A percentile compares a stretch with the other conserved stretches of the same genome.
These are phyloP conservation scores for Bryopsis sp. DNA, from an alignment of 139 green algal species.

Conservation along the genomic window DNA sequence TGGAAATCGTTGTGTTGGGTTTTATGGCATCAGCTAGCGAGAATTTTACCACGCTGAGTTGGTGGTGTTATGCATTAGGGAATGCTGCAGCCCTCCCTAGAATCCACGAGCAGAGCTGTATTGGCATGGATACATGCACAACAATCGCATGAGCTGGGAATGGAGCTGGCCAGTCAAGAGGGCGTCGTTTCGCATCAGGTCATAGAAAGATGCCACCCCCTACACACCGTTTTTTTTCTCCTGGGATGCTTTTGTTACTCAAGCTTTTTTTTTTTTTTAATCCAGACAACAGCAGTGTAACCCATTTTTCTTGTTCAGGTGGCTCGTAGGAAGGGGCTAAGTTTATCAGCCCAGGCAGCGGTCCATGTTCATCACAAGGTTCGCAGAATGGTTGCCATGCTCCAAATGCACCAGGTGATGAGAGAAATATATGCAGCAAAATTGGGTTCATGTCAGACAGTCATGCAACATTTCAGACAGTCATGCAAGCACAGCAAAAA, in stretches of 20 bases:
- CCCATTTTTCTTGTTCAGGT: too few relatives aligned
- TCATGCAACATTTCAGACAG: too few relatives aligned
- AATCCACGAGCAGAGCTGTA: conserved; percentile 29
- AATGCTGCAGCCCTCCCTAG: not conserved
- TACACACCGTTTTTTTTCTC: too few relatives aligned
- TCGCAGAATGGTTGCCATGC: conserved; percentile 47
- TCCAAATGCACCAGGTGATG: conserved; percentile 49
- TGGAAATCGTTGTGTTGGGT: too few relatives aligned
- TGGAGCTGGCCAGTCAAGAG: not conserved
- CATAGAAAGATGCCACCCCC: too few relatives aligned
- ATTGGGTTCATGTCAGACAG: too few relatives aligned
- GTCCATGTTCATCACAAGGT: conserved; percentile 40
- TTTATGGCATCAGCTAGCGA: not conserved
- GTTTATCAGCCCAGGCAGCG: conserved; percentile 36
- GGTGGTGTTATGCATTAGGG: not conserved
- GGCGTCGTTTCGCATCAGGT: not conserved
- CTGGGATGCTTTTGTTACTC: too few relatives aligned
- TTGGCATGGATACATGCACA: conserved; percentile 41
- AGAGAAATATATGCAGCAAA: too few relatives aligned
- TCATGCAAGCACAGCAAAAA: too few relatives aligned
- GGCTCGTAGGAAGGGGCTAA: too few relatives aligned
- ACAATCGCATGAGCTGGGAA: conserved; percentile 13
- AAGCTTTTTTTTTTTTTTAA: too few relatives aligned
- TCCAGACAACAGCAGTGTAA: too few relatives aligned
- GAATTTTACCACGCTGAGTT: not conserved